Evolutionary conservation across 345 rosid species (phyloP).

Genomic region (Gossypium anomalum): DNA sequence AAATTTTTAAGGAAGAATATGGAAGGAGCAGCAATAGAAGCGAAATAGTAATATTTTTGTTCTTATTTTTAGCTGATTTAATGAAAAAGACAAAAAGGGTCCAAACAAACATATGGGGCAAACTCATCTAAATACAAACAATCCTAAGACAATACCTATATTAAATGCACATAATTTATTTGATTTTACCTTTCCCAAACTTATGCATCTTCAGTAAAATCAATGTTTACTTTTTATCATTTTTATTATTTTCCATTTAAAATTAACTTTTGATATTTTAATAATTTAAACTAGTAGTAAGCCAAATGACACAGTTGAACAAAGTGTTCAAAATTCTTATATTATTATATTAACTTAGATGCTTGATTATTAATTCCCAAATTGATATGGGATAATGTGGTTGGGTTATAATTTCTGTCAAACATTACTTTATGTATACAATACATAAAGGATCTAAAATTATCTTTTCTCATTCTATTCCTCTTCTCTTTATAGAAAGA

Average conservation of each 20-base stretch:
- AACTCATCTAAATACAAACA: not conserved
- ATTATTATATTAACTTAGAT: not conserved
- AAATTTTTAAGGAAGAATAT: not conserved
- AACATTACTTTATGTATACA: no score
- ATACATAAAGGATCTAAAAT: not conserved
- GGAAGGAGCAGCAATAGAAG: not conserved
- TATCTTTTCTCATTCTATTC: not conserved
- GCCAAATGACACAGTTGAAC: no score
- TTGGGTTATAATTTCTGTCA: not conserved
- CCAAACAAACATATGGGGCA: slow-evolving; percentile 7
- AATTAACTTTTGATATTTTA: no score
- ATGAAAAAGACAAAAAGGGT: not conserved
- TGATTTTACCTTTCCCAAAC: not conserved
- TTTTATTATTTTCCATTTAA: no score
- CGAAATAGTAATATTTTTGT: not conserved
- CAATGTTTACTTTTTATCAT: no score
- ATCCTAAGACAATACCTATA: not conserved
- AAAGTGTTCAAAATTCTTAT: no score
- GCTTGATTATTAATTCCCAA: not conserved
- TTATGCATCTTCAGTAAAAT: no score
- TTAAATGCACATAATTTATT: not conserved
- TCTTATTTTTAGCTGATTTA: not conserved
- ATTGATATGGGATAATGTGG: not conserved
- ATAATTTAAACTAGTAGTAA: no score
- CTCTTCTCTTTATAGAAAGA: not conserved